These are phyloP conservation scores for Hordeum pubiflorum DNA, from an alignment of 202 grass and related monocot species.

Conservation along the genomic window DNA sequence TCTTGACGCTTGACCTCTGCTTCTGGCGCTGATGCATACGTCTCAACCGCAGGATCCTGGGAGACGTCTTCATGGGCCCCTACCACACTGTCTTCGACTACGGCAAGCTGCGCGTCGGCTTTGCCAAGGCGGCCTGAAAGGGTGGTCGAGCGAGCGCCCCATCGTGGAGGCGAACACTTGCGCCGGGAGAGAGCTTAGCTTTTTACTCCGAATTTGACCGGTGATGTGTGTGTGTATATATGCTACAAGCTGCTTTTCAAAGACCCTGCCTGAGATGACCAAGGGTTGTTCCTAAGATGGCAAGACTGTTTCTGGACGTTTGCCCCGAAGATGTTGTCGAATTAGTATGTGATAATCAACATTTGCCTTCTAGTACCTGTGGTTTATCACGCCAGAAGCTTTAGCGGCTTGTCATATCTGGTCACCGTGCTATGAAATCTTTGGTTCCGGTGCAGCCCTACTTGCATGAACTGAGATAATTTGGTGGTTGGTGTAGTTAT, in stretches of 20 bases:
- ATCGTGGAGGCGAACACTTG: conserved; percentile 14
- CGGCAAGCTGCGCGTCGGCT: conserved; percentile 52
- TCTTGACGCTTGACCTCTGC: neutral
- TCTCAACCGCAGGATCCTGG: conserved; percentile 65
- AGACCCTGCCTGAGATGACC: neutral
- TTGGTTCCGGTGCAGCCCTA: too few relatives aligned
- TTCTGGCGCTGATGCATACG: neutral
- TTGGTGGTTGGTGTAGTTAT: too few relatives aligned
- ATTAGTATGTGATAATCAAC: neutral
- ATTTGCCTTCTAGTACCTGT: neutral
- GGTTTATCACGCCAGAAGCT: neutral
- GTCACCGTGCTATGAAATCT: neutral
- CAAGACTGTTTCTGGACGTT: conserved; percentile 6
- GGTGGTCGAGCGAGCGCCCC: neutral
- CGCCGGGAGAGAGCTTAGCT: conserved; percentile 15
- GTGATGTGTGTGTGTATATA: conserved; percentile 38
- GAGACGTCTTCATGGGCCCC: conserved; percentile 90
- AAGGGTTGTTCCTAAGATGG: conserved; percentile 13
- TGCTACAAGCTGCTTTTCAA: conserved; percentile 20
- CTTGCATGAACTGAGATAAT: too few relatives aligned
- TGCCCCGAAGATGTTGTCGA: neutral
- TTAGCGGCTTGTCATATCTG: neutral
- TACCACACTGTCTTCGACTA: conserved; percentile 93
- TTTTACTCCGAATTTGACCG: conserved; percentile 15
- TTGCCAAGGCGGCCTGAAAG: conserved; percentile 61